Evolutionary conservation across 805 yeast species (phyloP), one percentile per base, ranked within the genome.

Genomic region (Scheffersomyces ergatensis): DNA sequence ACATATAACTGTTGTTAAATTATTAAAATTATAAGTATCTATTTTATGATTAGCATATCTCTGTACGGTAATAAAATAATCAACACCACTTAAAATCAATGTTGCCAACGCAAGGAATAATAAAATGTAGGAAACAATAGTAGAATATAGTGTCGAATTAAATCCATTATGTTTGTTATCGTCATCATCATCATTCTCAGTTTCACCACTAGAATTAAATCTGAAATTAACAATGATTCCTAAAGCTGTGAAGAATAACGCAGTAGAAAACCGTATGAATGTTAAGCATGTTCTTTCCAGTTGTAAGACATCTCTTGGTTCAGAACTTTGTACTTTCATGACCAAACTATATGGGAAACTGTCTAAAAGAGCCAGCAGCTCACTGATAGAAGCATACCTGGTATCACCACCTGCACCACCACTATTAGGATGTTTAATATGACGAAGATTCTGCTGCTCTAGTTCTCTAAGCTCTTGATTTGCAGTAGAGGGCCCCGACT

Each of bases 281-380:
- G 76, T 62, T 13, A 77, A 55, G 15, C 76, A 69, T 1, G 82
- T 77, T 26, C 82, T 55, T 49, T 77, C 83, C 40, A 72, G 68
- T 63, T 77, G 79, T 14, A 77, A 55, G 7, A 74, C 72, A 51
- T 77, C 83, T 32, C 83, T 57, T 1, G 82, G 81, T 50, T 77
- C 82, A 2, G 76, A 67, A 3, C 70, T 59, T 14, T 62, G 54
- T 32, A 72, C 66, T 21, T 50, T 44, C 15, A 54, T 30, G 11
- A 54, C 36, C 48, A 53, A 44, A 19, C 47, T 45, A 37, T 53
- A 52, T 3, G 60, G 62, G 26, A 54, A 55, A 11, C 27, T 37
- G 12, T 23, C 36, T 12, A 37, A 36, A 30, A 40, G 34, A 3
- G 39, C 21, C 32, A 33, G 41, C n/a, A 17, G 27, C 18, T 36